Evolutionary conservation across 305 asterid species (phyloP).

Genomic region (Andrographis paniculata): DNA sequence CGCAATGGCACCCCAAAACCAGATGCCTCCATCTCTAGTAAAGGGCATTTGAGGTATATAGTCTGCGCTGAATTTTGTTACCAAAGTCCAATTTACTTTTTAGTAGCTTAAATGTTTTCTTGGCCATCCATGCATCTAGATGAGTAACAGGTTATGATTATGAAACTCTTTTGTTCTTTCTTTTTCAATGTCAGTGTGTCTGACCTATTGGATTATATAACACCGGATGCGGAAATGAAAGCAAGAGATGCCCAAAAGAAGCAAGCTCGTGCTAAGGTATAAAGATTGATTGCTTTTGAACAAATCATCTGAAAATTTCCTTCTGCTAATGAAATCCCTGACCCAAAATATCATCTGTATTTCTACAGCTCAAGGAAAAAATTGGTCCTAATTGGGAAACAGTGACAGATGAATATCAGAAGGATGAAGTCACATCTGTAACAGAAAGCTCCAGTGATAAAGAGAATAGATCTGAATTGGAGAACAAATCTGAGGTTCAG

Average conservation of each 20-base stretch:
- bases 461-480: constrained; percentile 47
- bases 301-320: constrained; percentile 1
- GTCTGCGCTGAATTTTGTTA: constrained; percentile 4
- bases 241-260: constrained; percentile 87
- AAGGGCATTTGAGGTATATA: constrained; percentile 76
- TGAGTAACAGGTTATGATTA: background rate
- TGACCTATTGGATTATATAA: constrained; percentile 80
- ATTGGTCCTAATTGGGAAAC: constrained; percentile 49
- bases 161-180: constrained; percentile 8
- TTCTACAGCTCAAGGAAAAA: constrained; percentile 64
- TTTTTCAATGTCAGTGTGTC: constrained; percentile 51
- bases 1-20: constrained; percentile 92
- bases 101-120: background rate
- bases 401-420: constrained; percentile 36
- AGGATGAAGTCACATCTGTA: constrained; percentile 40
- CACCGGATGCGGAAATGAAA: constrained; percentile 82
- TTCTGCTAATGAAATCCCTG: constrained; percentile 12
- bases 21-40: constrained; percentile 93
- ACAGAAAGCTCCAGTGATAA: constrained; percentile 57
- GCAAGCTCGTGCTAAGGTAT: constrained; percentile 86
- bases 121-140: background rate
- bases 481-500: constrained; percentile 38
- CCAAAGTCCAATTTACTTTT: constrained; percentile 6
- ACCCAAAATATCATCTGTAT: constrained; percentile 20
- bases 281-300: constrained; percentile 11